These are phyloP conservation scores for Ophiostoma himal-ulmi DNA, from an alignment of 2,329 filamentous ascomycete species.

Conservation along the genomic window DNA sequence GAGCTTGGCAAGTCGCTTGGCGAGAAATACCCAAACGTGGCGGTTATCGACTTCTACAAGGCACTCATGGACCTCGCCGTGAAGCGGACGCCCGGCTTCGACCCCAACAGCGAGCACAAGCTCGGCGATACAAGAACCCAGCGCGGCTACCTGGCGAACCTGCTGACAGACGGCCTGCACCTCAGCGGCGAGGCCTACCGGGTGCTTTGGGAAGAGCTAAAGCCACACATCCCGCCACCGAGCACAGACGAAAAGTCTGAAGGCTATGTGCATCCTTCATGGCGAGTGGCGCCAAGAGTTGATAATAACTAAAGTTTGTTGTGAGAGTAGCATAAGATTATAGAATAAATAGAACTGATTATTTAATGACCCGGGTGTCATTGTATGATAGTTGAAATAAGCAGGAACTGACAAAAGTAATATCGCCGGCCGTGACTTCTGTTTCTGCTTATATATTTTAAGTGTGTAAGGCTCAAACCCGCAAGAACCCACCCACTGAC, in stretches of 20 bases:
- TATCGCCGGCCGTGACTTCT: background rate
- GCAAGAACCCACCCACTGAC: background rate
- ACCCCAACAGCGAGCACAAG: slow-evolving; percentile 40
- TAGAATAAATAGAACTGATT: too few relatives aligned
- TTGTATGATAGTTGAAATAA: background rate
- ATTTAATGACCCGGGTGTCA: too few relatives aligned
- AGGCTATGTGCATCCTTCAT: slow-evolving; percentile 43
- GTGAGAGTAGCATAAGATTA: too few relatives aligned
- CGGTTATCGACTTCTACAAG: slow-evolving; percentile 73
- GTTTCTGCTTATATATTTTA: background rate
- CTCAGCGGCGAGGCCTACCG: slow-evolving; percentile 49
- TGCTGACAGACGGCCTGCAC: slow-evolving; percentile 55
- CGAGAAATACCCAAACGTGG: slow-evolving; percentile 58
- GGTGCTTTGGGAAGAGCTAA: slow-evolving; percentile 46
- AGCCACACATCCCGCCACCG: slow-evolving; percentile 44
- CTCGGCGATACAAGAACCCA: slow-evolving; percentile 47
- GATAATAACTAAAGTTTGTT: background rate
- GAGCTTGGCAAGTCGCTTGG: slow-evolving; percentile 67
- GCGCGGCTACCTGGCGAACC: slow-evolving; percentile 45
- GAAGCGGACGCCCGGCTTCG: slow-evolving; percentile 52
- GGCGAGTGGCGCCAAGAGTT: slow-evolving; percentile 33
- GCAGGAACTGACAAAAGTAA: background rate
- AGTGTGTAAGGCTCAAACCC: background rate
- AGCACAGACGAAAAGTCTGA: slow-evolving; percentile 36
- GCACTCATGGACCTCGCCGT: slow-evolving; percentile 67